phyloP scores from a whole-genome alignment of 1,284 basidiomycete genomes.

The Heterobasidion parviporum region DNA sequence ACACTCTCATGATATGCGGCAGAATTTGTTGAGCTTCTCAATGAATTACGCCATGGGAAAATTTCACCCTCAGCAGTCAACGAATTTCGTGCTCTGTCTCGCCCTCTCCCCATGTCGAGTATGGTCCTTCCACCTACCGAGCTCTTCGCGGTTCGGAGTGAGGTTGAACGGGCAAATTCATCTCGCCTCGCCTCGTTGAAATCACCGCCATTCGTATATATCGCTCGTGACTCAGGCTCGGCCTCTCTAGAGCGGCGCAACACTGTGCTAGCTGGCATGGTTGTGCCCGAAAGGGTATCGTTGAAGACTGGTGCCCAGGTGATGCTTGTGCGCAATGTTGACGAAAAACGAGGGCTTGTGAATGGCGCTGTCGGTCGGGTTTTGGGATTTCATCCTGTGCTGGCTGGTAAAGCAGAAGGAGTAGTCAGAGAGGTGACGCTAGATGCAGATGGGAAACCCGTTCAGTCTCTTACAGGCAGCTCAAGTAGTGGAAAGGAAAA shows the following conservation, averaged over 20 bases:
- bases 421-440: slow-evolving; percentile 23
- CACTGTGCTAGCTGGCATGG: slow-evolving; percentile 67
- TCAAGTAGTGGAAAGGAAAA: slow-evolving; percentile 9
- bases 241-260: slow-evolving; percentile 35
- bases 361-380: slow-evolving; percentile 71
- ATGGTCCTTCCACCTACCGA: slow-evolving; percentile 46
- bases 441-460: slow-evolving; percentile 26
- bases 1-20: background rate
- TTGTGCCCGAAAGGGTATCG: slow-evolving; percentile 53
- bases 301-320: slow-evolving; percentile 54
- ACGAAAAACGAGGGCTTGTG: slow-evolving; percentile 51
- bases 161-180: slow-evolving; percentile 56
- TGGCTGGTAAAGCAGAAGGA: slow-evolving; percentile 13
- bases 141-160: slow-evolving; percentile 56
- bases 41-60: slow-evolving; percentile 80
- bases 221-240: slow-evolving; percentile 14
- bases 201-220: slow-evolving; percentile 6
- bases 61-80: slow-evolving; percentile 32
- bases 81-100: slow-evolving; percentile 37
- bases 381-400: slow-evolving; percentile 34
- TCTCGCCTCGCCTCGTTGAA: slow-evolving; percentile 22
- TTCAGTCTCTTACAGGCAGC: slow-evolving; percentile 18
- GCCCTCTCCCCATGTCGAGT: slow-evolving; percentile 23
- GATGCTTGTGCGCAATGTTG: slow-evolving; percentile 76
- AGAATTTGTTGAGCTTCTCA: slow-evolving; percentile 88